Evolutionary conservation across 192 early-diverging fungal species (phyloP).

Genomic region (Jimgerdemannia flammicorona): DNA sequence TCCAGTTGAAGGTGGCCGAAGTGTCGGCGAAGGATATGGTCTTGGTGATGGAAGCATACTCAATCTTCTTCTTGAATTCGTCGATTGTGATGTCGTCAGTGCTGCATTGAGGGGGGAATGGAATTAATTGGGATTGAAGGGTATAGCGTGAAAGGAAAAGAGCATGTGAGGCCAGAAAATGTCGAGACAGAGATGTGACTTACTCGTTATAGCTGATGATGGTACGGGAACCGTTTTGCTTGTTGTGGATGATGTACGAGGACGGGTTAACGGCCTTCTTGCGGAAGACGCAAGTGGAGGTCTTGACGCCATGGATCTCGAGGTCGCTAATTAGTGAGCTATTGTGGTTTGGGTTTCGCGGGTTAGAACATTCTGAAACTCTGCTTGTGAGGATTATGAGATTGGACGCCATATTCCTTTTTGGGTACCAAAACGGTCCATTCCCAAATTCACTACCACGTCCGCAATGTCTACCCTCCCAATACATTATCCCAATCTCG

Average conservation of each 20-base stretch:
- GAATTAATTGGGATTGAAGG: neutral
- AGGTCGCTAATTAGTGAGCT: slow-evolving; percentile 33
- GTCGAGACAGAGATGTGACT: neutral
- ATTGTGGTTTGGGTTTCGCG: neutral
- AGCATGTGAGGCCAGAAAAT: too few relatives aligned
- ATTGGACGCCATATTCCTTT: too few relatives aligned
- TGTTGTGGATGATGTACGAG: slow-evolving; percentile 56
- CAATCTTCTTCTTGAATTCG: slow-evolving; percentile 50
- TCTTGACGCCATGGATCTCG: slow-evolving; percentile 38
- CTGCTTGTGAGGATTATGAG: too few relatives aligned
- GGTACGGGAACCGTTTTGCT: slow-evolving; percentile 47
- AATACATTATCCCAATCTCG: neutral
- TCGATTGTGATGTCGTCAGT: slow-evolving; percentile 52
- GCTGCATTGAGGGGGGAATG: slow-evolving; percentile 12
- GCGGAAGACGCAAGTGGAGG: slow-evolving; percentile 38
- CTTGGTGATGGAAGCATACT: slow-evolving; percentile 16
- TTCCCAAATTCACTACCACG: too few relatives aligned
- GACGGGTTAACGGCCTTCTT: slow-evolving; percentile 20
- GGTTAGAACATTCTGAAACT: too few relatives aligned
- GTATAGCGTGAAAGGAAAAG: neutral
- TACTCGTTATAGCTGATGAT: slow-evolving; percentile 59
- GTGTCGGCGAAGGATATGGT: slow-evolving; percentile 6
- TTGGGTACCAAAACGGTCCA: too few relatives aligned
- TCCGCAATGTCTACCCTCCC: too few relatives aligned
- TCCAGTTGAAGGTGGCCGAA: slow-evolving; percentile 43